These are phyloP conservation scores for Fusarium dlaminii DNA, from an alignment of 2,329 filamentous ascomycete genomes.

Conservation along the genomic window DNA sequence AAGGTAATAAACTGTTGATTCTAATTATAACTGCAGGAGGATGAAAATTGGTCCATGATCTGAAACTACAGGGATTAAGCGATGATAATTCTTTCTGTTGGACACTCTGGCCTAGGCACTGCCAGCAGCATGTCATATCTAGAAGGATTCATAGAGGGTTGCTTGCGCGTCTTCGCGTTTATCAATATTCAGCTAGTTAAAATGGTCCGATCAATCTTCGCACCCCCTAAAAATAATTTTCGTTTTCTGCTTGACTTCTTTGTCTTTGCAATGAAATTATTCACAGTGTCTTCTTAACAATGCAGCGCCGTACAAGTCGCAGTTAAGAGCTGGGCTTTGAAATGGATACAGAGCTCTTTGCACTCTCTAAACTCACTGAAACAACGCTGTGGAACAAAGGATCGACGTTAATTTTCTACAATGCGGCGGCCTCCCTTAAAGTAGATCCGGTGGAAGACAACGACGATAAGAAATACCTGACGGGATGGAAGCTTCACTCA, in stretches of 20 bases:
- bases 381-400: not conserved
- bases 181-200: not conserved
- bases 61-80: not conserved
- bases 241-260: rapidly evolving
- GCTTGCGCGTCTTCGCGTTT: not conserved
- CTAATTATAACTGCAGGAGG: not conserved
- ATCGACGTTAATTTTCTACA: not conserved
- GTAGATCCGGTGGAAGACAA: not conserved
- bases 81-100: not conserved
- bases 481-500: not conserved
- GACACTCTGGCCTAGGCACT: not conserved
- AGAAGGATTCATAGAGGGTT: not conserved
- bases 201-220: not conserved
- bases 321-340: not conserved
- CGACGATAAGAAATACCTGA: not conserved
- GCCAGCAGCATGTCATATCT: not conserved
- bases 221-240: too few species aligned
- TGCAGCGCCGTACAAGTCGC: not conserved
- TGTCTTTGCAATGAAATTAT: rapidly evolving
- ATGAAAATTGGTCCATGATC: not conserved
- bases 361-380: rapidly evolving
- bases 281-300: rapidly evolving
- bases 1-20: not conserved
- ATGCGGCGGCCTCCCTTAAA: not conserved
- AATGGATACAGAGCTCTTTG: not conserved